Base-by-base conservation (phyloP, 176 grass and related monocot species). In the Rhynchospora breviuscula region DNA sequence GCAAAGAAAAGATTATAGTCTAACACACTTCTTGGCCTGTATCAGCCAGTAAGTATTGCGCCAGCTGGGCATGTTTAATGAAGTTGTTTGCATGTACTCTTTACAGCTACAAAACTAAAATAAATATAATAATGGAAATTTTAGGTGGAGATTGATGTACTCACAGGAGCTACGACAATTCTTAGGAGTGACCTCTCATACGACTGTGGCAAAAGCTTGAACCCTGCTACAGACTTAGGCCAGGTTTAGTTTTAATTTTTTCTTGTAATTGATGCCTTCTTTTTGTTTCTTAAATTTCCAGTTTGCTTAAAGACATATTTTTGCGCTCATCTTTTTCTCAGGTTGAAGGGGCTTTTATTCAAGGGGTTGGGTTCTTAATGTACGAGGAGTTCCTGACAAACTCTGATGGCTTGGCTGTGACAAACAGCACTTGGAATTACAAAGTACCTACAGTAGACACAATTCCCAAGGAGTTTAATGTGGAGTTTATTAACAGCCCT, bases 371-470 rank as follows among this genome's bases (percentile, higher is more conserved):
- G 1, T 96, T 96, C 90, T 93, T 93, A 71, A 82, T 91, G 49
- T 88, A 90, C 11, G 94, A 97, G 84, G 94, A 97, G 12, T 86
- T 89, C 64, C 3, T 81, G 81, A 83, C 85, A 5, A 91, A 97
- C 77, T 85, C 89, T 11, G 87, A 97, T 12, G 94, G 94, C 0
- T 33, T 97, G 84, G 87, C 90, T 52, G 76, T 93, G 62, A 78
- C 85, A 3, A 87, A 97, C 10, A 89, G 91, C 18, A 97, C 93
- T 33, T 93, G 93, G 93, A 97, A 89, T 14, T 97, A 97, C 87
- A 97, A 97, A 83, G 82, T 93, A 60, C 94, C 94, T 1, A 97
- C 91, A 0, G 85, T 97, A 31, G 94, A 97, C 33, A 93, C 89
- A 29, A 93, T 97, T 45, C 91, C 93, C 0, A 97, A 91, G 85